These are phyloP conservation scores for Cercis canadensis DNA, from an alignment of 306 rosid genomes.

Conservation along the genomic window DNA sequence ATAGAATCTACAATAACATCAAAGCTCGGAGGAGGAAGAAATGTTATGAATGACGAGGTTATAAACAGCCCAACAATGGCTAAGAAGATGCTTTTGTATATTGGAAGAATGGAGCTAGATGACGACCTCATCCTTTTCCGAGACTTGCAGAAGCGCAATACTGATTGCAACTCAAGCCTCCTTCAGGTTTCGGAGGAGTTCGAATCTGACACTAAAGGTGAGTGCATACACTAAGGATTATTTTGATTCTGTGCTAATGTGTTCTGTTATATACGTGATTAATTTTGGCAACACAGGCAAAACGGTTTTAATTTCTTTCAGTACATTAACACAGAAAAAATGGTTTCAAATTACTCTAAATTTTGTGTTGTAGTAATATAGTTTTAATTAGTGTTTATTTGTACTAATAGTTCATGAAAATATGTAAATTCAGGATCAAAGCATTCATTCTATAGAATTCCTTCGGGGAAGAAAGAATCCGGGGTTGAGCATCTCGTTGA, in stretches of 20 bases:
- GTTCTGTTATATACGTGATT: too few relatives aligned
- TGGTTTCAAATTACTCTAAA: too few relatives aligned
- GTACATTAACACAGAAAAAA: too few relatives aligned
- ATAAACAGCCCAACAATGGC: too few relatives aligned
- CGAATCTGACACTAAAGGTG: constrained; percentile 51
- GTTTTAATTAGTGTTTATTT: neutral
- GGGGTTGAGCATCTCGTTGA: constrained; percentile 55
- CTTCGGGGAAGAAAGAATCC: constrained; percentile 63
- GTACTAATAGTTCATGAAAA: neutral
- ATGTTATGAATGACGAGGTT: too few relatives aligned
- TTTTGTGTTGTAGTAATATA: too few relatives aligned
- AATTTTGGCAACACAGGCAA: too few relatives aligned
- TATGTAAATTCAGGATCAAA: constrained; percentile 46
- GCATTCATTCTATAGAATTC: constrained; percentile 57
- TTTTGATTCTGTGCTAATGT: neutral
- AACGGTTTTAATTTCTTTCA: too few relatives aligned
- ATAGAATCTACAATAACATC: too few relatives aligned
- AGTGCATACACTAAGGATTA: neutral
- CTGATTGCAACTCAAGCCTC: constrained; percentile 50
- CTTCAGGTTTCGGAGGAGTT: constrained; percentile 65
- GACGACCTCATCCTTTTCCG: constrained; percentile 70
- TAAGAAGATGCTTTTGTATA: too few relatives aligned
- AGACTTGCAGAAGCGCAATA: constrained; percentile 61
- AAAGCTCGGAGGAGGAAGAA: too few relatives aligned
- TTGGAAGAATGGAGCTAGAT: constrained; percentile 16